These are phyloP conservation scores for Pythium rishiriense DNA, from an alignment of 352 stramenopile genomes.

Conservation along the genomic window DNA sequence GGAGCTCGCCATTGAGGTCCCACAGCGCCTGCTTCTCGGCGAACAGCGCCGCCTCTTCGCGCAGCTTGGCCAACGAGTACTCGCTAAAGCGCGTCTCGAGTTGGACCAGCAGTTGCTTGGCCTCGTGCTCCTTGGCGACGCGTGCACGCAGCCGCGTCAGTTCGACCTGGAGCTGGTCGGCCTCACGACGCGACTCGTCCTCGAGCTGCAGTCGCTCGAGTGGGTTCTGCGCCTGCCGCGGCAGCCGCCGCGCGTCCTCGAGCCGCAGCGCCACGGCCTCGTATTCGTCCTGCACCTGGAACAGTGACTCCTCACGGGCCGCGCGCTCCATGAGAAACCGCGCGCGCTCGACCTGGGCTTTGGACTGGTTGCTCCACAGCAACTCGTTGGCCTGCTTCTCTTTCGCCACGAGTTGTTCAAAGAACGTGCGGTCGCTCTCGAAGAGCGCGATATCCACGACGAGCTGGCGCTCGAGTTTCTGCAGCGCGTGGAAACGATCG, in stretches of 20 bases:
- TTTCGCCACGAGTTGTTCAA: constrained; percentile 39
- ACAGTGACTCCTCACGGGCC: constrained; percentile 53
- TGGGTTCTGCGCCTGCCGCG: constrained; percentile 50
- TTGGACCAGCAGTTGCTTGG: constrained; percentile 41
- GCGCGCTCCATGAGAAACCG: constrained; percentile 68
- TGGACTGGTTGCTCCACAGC: constrained; percentile 57
- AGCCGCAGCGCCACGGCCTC: constrained; percentile 42
- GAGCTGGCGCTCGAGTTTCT: constrained; percentile 35
- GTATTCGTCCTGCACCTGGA: constrained; percentile 50
- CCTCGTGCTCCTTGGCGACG: constrained; percentile 38
- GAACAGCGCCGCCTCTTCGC: constrained; percentile 60
- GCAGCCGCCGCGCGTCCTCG: constrained; percentile 45
- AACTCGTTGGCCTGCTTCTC: constrained; percentile 49
- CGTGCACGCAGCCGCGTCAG: constrained; percentile 23
- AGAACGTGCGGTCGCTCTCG: constrained; percentile 49
- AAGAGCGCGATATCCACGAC: constrained; percentile 49
- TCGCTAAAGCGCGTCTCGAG: constrained; percentile 48
- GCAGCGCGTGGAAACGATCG: constrained; percentile 28
- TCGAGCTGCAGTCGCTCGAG: constrained; percentile 49
- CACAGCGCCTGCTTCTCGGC: constrained; percentile 64
- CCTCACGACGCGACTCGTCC: constrained; percentile 27
- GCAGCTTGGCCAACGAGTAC: constrained; percentile 46
- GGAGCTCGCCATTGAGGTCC: constrained; percentile 47
- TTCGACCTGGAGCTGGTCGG: constrained; percentile 32
- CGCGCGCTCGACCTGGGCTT: constrained; percentile 52